These are phyloP conservation scores for Sphagnum tenellum DNA, from an alignment of 225 moss, liverwort and hornwort species.

Conservation along the genomic window DNA sequence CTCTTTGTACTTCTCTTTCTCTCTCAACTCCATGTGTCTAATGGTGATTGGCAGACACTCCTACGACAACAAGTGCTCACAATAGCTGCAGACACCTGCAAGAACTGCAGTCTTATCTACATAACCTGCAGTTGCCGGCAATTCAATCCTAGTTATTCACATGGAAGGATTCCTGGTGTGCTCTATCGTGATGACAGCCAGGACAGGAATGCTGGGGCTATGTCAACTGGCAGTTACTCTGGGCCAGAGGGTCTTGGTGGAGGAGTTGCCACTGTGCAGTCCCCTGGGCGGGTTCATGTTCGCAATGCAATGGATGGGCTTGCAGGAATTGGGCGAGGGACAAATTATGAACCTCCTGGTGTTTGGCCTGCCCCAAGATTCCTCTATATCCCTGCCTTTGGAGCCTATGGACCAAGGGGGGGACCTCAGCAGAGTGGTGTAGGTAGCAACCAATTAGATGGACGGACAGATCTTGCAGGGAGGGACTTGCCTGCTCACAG, in stretches of 20 bases:
- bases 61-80: slow-evolving; percentile 41
- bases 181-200: slow-evolving; percentile 32
- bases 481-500: slow-evolving; percentile 26
- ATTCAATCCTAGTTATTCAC: slow-evolving; percentile 34
- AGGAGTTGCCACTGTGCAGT: slow-evolving; percentile 15
- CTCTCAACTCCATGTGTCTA: background rate
- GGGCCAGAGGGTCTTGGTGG: slow-evolving; percentile 20
- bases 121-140: slow-evolving; percentile 36
- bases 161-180: slow-evolving; percentile 29
- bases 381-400: slow-evolving; percentile 37
- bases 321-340: slow-evolving; percentile 44
- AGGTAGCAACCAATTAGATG: slow-evolving; percentile 23
- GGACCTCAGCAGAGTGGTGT: slow-evolving; percentile 22
- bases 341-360: slow-evolving; percentile 35
- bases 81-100: slow-evolving; percentile 43
- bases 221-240: slow-evolving; percentile 18
- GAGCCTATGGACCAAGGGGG: slow-evolving; percentile 37
- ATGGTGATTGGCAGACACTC: slow-evolving; percentile 23
- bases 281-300: slow-evolving; percentile 31
- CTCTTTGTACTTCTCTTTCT: background rate
- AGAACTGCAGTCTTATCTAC: slow-evolving; percentile 40
- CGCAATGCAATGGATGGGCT: slow-evolving; percentile 40
- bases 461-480: slow-evolving; percentile 21
- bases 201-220: slow-evolving; percentile 15
- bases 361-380: slow-evolving; percentile 45